Percentiles rank a stretch among this genome's conserved stretches.
Conservation (phyloP, 148 eudicot species). For the Oxyria digyna region DNA sequence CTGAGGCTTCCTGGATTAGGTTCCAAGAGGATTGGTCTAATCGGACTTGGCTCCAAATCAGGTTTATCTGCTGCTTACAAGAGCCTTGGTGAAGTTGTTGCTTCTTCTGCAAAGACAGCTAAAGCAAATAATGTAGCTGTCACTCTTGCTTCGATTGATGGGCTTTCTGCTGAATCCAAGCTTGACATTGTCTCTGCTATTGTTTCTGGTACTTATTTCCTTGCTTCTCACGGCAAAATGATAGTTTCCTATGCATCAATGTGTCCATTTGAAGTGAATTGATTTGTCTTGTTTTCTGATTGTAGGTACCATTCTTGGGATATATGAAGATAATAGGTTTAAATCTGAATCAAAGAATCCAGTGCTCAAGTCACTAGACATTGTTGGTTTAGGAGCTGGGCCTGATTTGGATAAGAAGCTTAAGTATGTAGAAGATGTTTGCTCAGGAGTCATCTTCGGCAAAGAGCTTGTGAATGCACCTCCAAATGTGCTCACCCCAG, state of each 20-base stretch:
- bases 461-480: conserved; percentile 93
- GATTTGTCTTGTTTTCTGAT: background rate
- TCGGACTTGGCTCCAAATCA: conserved; percentile 54
- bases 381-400: conserved; percentile 83
- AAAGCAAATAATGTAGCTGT: conserved; percentile 62
- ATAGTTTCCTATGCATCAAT: background rate
- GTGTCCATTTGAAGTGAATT: background rate
- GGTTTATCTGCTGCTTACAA: conserved; percentile 29
- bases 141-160: conserved; percentile 59
- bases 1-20: conserved; percentile 76
- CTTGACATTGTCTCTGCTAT: conserved; percentile 58
- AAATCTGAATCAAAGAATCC: conserved; percentile 80
- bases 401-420: conserved; percentile 71
- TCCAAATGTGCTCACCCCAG: conserved; percentile 96
- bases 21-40: conserved; percentile 66
- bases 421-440: conserved; percentile 49
- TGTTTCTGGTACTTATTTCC: conserved; percentile 43
- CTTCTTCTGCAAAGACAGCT: conserved; percentile 59
- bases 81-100: conserved; percentile 74
- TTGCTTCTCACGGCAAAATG: background rate
- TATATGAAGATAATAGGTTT: conserved; percentile 77
- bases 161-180: conserved; percentile 46
- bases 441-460: conserved; percentile 73
- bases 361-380: conserved; percentile 55
- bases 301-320: conserved; percentile 64